Evolutionary conservation across 441 rosid species (phyloP).

Genomic region (Oxalis stricta): DNA sequence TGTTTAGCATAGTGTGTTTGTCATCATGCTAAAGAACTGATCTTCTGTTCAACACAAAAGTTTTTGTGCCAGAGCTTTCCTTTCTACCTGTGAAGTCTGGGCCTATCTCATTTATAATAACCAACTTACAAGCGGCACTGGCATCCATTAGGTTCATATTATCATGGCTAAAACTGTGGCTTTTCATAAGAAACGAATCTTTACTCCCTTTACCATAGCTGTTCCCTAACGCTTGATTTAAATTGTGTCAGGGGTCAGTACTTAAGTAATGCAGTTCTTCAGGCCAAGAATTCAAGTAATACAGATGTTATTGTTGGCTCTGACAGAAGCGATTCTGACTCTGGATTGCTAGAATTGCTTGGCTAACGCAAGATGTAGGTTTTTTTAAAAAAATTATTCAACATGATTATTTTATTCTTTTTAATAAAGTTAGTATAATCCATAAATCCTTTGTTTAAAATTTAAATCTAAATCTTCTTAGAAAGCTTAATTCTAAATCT

Average conservation of each 20-base stretch:
- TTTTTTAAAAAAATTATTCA: too few species aligned
- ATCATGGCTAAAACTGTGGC: background rate
- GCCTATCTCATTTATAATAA: background rate
- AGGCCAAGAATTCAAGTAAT: slow-evolving; percentile 83
- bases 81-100: background rate
- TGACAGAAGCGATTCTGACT: slow-evolving; percentile 34
- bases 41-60: background rate
- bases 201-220: background rate
- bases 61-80: background rate
- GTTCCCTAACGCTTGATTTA: slow-evolving; percentile 13
- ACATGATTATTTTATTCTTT: too few species aligned
- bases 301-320: slow-evolving; percentile 41
- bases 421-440: too few species aligned
- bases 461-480: too few species aligned
- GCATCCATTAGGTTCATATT: too few species aligned
- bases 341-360: slow-evolving; percentile 84
- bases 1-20: background rate
- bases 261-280: slow-evolving; percentile 86
- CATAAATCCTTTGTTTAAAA: too few species aligned
- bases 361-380: slow-evolving; percentile 95
- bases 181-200: slow-evolving; percentile 1
- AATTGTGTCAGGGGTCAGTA: slow-evolving; percentile 61
- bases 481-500: too few species aligned
- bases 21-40: background rate
- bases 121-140: background rate